These are phyloP conservation scores for Taphrina populina DNA, from an alignment of 1,139 yeast genomes.

Conservation along the genomic window DNA sequence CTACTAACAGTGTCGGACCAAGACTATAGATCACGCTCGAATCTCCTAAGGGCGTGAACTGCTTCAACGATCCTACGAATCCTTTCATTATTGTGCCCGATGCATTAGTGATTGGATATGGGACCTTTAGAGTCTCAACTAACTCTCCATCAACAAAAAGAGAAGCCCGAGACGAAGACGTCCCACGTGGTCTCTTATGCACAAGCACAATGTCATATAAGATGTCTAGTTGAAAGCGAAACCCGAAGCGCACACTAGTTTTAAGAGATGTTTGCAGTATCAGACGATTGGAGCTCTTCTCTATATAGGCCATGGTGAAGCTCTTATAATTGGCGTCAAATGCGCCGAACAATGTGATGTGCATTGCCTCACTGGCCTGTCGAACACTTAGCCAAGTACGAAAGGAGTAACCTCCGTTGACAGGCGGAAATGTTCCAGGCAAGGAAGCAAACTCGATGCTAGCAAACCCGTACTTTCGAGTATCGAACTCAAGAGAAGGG, in stretches of 20 bases:
- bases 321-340: conserved; percentile 38
- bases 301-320: conserved; percentile 39
- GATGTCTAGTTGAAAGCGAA: conserved; percentile 35
- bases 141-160: conserved; percentile 46
- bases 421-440: conserved; percentile 32
- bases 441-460: conserved; percentile 13
- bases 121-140: conserved; percentile 43
- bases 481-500: conserved; percentile 24
- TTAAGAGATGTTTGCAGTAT: conserved; percentile 38
- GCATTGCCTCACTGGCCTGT: conserved; percentile 36
- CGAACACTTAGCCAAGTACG: conserved; percentile 39
- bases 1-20: conserved; percentile 3
- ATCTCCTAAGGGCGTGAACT: background rate
- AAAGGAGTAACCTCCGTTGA: conserved; percentile 39
- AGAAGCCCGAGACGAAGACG: conserved; percentile 42
- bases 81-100: conserved; percentile 38
- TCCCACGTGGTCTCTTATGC: conserved; percentile 39
- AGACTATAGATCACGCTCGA: conserved; percentile 1
- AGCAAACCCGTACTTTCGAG: conserved; percentile 21
- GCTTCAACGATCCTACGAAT: conserved; percentile 40
- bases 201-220: conserved; percentile 40
- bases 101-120: conserved; percentile 39
- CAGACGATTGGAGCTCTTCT: conserved; percentile 38
- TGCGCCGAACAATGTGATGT: conserved; percentile 39
- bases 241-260: conserved; percentile 38